phyloP scores from a whole-genome alignment of 306 rosid species.

The Prunus kanzakura region DNA sequence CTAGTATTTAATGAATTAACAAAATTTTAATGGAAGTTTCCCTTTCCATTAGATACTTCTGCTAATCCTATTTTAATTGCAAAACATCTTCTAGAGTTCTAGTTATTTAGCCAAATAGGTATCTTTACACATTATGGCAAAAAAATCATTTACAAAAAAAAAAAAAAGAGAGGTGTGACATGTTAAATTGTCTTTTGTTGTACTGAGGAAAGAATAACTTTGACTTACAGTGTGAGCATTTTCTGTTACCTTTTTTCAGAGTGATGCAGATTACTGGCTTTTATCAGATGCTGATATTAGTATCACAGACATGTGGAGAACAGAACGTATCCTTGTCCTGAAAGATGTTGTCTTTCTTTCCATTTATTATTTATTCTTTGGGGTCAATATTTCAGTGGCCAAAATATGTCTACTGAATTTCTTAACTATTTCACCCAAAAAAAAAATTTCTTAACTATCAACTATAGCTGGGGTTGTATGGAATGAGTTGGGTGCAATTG shows the following conservation, averaged over 20 bases:
- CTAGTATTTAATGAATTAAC: too few species aligned
- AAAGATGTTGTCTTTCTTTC: constrained; percentile 5
- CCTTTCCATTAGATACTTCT: background rate
- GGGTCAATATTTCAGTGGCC: background rate
- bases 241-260: constrained; percentile 37
- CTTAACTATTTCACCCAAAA: constrained; percentile 25
- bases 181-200: background rate
- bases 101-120: background rate
- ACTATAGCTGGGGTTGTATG: constrained; percentile 69
- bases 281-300: constrained; percentile 81
- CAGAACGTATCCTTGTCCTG: constrained; percentile 62
- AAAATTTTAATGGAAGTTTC: background rate
- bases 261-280: constrained; percentile 96
- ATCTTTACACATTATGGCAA: background rate
- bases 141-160: background rate
- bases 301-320: constrained; percentile 93
- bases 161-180: background rate
- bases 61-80: background rate
- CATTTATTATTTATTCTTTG: background rate
- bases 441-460: constrained; percentile 34
- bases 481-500: constrained; percentile 54
- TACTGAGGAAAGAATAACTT: background rate
- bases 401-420: constrained; percentile 15
- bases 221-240: background rate
- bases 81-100: background rate